Evolutionary conservation across 2,329 filamentous ascomycete genomes (phyloP).

Genomic region (Trichoderma sp.): DNA sequence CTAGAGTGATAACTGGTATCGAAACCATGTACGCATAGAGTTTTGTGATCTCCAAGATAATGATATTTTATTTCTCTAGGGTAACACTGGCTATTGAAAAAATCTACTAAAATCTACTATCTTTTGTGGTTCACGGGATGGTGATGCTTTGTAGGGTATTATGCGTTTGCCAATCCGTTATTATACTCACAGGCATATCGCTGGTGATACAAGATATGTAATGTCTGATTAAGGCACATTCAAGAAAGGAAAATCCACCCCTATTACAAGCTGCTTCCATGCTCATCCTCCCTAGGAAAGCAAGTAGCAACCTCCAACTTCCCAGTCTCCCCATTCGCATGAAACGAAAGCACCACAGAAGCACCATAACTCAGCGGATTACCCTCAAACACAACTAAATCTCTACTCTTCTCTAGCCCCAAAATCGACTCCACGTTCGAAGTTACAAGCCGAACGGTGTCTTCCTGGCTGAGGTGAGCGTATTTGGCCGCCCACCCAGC

Average conservation of each 20-base stretch:
- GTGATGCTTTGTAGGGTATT: background rate
- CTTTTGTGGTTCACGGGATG: background rate
- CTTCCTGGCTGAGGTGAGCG: constrained; percentile 37
- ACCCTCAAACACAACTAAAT: constrained; percentile 47
- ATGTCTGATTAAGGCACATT: background rate
- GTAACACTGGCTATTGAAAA: background rate
- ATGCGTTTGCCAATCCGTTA: background rate
- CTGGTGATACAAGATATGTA: background rate
- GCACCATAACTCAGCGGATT: constrained; percentile 44
- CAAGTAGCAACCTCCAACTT: constrained; percentile 37
- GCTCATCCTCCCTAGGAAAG: constrained; percentile 30
- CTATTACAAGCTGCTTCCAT: background rate
- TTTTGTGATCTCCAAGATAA: too few species aligned
- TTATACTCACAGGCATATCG: background rate
- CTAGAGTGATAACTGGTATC: too few species aligned
- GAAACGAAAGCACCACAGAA: constrained; percentile 41
- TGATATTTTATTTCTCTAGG: background rate
- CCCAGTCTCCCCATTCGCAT: constrained; percentile 31
- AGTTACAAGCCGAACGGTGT: constrained; percentile 40
- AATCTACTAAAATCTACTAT: background rate
- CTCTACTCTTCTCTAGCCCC: constrained; percentile 36
- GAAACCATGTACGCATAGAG: too few species aligned
- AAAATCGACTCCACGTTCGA: constrained; percentile 46
- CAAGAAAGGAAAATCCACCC: background rate
- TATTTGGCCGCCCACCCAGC: constrained; percentile 45